phyloP scores from a whole-genome alignment of 805 yeast genomes.

The Cyberlindnera suaveolens region DNA sequence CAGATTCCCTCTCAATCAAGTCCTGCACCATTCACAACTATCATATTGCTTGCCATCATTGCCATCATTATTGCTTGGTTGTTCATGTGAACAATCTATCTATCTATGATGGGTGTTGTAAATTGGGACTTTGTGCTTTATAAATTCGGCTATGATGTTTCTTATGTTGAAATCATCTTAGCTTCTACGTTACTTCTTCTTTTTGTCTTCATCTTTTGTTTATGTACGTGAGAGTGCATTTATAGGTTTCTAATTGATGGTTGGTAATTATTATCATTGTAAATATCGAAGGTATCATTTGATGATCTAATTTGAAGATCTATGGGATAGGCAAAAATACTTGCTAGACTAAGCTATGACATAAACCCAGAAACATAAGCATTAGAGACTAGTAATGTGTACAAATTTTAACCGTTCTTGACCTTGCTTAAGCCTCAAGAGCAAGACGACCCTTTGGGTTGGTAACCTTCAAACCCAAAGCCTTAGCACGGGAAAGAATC shows the following conservation, averaged over 20 bases:
- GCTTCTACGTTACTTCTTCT: too few relatives aligned
- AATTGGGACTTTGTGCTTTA: too few relatives aligned
- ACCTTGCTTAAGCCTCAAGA: slow-evolving; percentile 79
- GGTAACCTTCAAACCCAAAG: slow-evolving; percentile 97
- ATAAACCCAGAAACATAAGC: slow-evolving; percentile 17
- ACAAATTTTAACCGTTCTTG: slow-evolving; percentile 10
- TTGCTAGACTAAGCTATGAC: neutral
- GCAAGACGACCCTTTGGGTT: slow-evolving; percentile 98
- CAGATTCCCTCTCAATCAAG: slow-evolving; percentile 32
- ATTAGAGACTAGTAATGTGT: slow-evolving; percentile 19
- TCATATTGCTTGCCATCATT: slow-evolving; percentile 47
- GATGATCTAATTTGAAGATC: too few relatives aligned
- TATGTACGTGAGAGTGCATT: neutral
- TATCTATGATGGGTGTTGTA: neutral
- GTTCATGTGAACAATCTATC: slow-evolving; percentile 29
- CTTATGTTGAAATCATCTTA: too few relatives aligned
- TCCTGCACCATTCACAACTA: slow-evolving; percentile 47
- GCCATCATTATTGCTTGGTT: slow-evolving; percentile 65
- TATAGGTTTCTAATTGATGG: too few relatives aligned
- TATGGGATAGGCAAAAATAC: neutral
- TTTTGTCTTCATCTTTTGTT: neutral
- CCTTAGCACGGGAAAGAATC: slow-evolving; percentile 94
- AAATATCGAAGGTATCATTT: too few relatives aligned
- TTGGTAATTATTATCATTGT: too few relatives aligned
- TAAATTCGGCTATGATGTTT: too few relatives aligned